A percentile compares a stretch with the other conserved stretches of the same genome.
Conservation (phyloP, 106 monocot species). For the Narthecium ossifragum region DNA sequence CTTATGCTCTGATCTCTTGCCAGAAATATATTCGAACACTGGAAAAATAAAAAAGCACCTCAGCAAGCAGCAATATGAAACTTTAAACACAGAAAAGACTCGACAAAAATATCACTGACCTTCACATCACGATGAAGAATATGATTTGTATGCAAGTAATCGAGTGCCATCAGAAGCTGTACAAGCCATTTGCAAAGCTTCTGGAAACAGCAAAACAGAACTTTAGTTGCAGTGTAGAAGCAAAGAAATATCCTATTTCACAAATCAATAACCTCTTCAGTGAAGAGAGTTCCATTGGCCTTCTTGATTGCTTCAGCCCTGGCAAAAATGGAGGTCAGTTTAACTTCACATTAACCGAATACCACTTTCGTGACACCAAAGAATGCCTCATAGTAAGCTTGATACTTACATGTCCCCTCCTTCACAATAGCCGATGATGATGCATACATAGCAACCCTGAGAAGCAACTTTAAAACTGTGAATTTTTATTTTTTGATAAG, state of each 20-base stretch:
- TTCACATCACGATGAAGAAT: slow-evolving; percentile 99
- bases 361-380: neutral
- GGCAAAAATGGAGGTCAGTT: neutral
- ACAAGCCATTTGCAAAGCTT: slow-evolving; percentile 99
- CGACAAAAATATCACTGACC: slow-evolving; percentile 30
- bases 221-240: slow-evolving; percentile 4
- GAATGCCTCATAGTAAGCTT: neutral
- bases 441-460: slow-evolving; percentile 98
- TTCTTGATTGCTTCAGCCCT: slow-evolving; percentile 95
- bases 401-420: slow-evolving; percentile 92
- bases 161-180: slow-evolving; percentile 96
- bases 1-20: slow-evolving; percentile 78
- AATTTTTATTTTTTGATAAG: too few species aligned
- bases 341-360: neutral
- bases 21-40: slow-evolving; percentile 99
- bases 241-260: neutral
- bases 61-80: too few species aligned
- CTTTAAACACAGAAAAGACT: slow-evolving; percentile 79
- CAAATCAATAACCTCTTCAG: slow-evolving; percentile 68
- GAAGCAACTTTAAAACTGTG: slow-evolving; percentile 16
- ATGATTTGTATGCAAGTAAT: slow-evolving; percentile 91
- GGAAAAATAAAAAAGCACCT: neutral
- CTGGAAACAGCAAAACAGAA: slow-evolving; percentile 23
- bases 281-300: slow-evolving; percentile 71
- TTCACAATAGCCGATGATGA: slow-evolving; percentile 92